These are phyloP conservation scores for Cornus controversa DNA, from an alignment of 148 eudicot species.

Conservation along the genomic window DNA sequence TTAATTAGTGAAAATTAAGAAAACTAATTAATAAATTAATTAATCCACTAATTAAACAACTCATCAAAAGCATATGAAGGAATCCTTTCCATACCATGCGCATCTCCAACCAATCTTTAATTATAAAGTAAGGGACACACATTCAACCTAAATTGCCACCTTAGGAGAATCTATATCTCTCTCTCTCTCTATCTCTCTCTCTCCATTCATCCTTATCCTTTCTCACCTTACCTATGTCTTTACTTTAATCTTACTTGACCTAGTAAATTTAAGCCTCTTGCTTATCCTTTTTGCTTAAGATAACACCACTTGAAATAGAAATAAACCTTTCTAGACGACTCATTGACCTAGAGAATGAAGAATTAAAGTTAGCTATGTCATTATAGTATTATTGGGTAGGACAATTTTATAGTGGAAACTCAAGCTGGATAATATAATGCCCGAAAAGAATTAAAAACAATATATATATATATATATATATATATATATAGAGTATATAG, in stretches of 20 bases:
- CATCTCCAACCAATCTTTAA: slow-evolving; percentile 14
- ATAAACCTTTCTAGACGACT: not conserved
- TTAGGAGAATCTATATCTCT: slow-evolving; percentile 7
- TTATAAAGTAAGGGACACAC: not conserved
- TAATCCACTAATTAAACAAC: slow-evolving; percentile 4
- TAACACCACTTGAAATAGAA: slow-evolving; percentile 17
- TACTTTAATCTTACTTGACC: slow-evolving; percentile 14
- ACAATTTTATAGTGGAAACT: not conserved
- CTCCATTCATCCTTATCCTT: slow-evolving; percentile 27
- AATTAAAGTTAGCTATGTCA: slow-evolving; percentile 8
- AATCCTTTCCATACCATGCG: slow-evolving; percentile 32
- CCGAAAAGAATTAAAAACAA: too few species aligned
- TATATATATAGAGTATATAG: too few species aligned
- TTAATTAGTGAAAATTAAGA: not conserved
- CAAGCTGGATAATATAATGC: too few species aligned
- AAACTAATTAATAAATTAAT: not conserved
- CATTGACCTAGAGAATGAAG: slow-evolving; percentile 17
- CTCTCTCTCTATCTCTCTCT: not conserved
- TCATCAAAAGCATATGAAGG: slow-evolving; percentile 19
- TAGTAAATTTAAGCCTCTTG: not conserved
- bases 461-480: too few species aligned
- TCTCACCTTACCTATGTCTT: slow-evolving; percentile 15
- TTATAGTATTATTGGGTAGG: slow-evolving; percentile 3
- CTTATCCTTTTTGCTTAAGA: slow-evolving; percentile 27
- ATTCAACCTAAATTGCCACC: not conserved